phyloP scores from a whole-genome alignment of 2,329 filamentous ascomycete species.

The Exophiala phaeomuriformis region DNA sequence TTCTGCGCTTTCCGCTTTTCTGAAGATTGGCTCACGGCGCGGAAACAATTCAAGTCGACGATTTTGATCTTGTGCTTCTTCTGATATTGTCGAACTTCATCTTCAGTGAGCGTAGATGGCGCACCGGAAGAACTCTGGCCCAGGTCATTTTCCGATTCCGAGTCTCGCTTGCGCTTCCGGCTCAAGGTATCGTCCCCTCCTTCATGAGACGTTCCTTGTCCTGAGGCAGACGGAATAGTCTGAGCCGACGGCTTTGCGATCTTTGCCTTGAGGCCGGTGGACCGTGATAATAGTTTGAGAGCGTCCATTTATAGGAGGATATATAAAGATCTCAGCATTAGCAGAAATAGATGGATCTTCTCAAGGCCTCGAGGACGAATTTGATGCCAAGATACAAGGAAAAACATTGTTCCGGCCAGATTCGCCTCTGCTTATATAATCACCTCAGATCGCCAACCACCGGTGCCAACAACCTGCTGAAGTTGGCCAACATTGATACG shows the following conservation, averaged over 20 bases:
- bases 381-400: slow-evolving; percentile 4
- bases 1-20: slow-evolving; percentile 44
- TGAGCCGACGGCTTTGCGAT: slow-evolving; percentile 28
- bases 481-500: too few relatives aligned
- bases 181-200: slow-evolving; percentile 26
- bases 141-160: slow-evolving; percentile 26
- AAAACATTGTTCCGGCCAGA: neutral
- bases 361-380: neutral
- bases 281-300: slow-evolving; percentile 40
- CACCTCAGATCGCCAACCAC: neutral
- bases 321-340: too few relatives aligned
- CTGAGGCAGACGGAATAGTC: slow-evolving; percentile 36
- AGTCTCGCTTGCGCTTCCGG: slow-evolving; percentile 33
- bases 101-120: slow-evolving; percentile 6
- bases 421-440: neutral
- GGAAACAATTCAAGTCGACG: slow-evolving; percentile 55
- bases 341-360: neutral
- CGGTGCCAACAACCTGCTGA: too few relatives aligned
- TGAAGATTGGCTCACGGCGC: slow-evolving; percentile 24
- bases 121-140: neutral
- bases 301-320: slow-evolving; percentile 35
- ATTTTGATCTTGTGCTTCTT: slow-evolving; percentile 79
- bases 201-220: slow-evolving; percentile 34
- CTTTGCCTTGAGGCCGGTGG: slow-evolving; percentile 37
- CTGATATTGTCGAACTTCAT: slow-evolving; percentile 65